A percentile compares a stretch with the other conserved stretches of the same genome.
phyloP scores from a whole-genome alignment of 139 green algal species.

The Micractinium conductrix region DNA sequence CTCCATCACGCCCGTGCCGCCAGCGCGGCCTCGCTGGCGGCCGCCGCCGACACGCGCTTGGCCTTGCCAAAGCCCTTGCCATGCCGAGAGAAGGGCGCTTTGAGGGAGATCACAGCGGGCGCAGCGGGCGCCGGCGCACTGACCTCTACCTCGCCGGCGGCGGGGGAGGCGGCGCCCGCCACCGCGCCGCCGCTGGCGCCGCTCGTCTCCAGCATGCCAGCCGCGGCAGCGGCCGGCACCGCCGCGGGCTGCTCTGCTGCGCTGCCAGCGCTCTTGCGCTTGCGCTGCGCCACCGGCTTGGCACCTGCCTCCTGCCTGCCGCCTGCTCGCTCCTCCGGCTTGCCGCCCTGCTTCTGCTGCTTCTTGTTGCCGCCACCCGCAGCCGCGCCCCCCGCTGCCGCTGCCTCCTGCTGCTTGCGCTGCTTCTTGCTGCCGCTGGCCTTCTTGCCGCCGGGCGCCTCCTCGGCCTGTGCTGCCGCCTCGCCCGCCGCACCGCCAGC shows the following conservation, averaged over 20 bases:
- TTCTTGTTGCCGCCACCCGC: background rate
- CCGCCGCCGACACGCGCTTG: too few species aligned
- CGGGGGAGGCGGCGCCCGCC: background rate
- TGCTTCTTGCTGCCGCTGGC: background rate
- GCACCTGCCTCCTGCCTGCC: too few species aligned
- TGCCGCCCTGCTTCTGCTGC: too few species aligned
- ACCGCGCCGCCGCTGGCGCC: constrained; percentile 11
- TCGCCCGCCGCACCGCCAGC: background rate
- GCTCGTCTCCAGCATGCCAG: constrained; percentile 19
- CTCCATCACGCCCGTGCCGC: too few species aligned
- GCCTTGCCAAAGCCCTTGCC: too few species aligned
- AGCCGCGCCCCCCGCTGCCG: background rate
- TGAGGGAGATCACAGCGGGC: too few species aligned
- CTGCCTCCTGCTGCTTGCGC: background rate
- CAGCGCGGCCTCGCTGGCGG: background rate
- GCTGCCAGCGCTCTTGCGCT: background rate
- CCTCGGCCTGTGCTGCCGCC: constrained; percentile 1
- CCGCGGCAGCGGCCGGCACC: background rate
- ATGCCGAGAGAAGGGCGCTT: background rate
- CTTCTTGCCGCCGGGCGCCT: background rate
- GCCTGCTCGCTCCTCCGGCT: too few species aligned
- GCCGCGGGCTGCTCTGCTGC: background rate
- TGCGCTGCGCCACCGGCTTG: constrained; percentile 6
- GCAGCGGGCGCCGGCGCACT: background rate
- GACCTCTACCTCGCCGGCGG: background rate